These are phyloP conservation scores for Podaxis sp. DNA, from an alignment of 768 basidiomycete genomes.

Conservation along the genomic window DNA sequence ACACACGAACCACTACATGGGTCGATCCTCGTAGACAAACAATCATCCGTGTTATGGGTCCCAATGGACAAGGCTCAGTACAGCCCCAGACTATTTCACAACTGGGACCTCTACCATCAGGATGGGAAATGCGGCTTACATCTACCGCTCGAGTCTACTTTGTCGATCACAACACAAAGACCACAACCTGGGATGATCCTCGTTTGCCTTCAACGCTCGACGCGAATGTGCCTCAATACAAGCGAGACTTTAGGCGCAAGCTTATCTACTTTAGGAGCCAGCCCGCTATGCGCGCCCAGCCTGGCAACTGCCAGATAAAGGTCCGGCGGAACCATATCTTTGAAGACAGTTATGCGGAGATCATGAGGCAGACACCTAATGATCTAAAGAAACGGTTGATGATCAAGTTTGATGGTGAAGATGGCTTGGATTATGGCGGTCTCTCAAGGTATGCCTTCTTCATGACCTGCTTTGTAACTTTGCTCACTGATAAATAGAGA, in stretches of 20 bases:
- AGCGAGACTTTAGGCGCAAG: constrained; percentile 98
- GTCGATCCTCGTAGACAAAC: constrained; percentile 98
- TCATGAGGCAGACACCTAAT: constrained; percentile 98
- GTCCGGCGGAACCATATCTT: constrained; percentile 97
- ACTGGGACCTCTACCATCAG: constrained; percentile 93
- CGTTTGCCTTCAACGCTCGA: constrained; percentile 93
- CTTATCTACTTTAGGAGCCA: constrained; percentile 99
- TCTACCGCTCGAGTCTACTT: constrained; percentile 98
- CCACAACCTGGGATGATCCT: constrained; percentile 99
- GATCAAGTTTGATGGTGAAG: constrained; percentile 99
- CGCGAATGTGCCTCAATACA: constrained; percentile 97
- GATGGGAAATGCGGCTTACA: constrained; percentile 99
- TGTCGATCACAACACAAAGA: constrained; percentile 99
- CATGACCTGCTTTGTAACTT: neutral
- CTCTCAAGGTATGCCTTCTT: constrained; percentile 70
- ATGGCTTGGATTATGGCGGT: constrained; percentile 98
- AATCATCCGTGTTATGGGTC: constrained; percentile 94
- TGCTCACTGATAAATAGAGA: constrained; percentile 51
- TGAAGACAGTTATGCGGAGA: constrained; percentile 98
- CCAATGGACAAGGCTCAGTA: constrained; percentile 81
- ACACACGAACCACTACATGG: constrained; percentile 99
- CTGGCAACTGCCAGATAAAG: constrained; percentile 99
- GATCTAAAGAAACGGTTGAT: constrained; percentile 98
- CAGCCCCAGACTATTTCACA: constrained; percentile 97
- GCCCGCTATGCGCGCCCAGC: constrained; percentile 95